phyloP scores from a whole-genome alignment of 1,284 basidiomycete genomes.

The Vanrija humicola region DNA sequence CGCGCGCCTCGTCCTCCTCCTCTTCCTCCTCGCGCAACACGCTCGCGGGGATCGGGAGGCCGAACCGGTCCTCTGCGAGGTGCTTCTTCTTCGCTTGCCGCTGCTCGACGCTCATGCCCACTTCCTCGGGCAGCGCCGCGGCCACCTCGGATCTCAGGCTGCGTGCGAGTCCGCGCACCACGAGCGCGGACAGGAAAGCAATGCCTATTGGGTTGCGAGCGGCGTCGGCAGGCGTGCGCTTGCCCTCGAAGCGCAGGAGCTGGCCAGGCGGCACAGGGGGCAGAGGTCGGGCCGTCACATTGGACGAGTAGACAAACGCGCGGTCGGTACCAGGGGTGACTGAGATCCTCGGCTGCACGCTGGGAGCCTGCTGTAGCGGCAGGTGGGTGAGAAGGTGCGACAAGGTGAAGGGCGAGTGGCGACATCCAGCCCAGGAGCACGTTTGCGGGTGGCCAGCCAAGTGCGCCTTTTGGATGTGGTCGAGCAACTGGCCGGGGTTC shows the following conservation, averaged over 20 bases:
- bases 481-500: slow-evolving; percentile 25
- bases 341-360: slow-evolving; percentile 16
- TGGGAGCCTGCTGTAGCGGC: slow-evolving; percentile 15
- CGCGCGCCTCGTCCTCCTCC: slow-evolving; percentile 29
- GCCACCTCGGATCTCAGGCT: slow-evolving; percentile 33
- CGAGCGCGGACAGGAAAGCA: slow-evolving; percentile 39
- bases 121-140: slow-evolving; percentile 13
- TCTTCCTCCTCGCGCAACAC: slow-evolving; percentile 41
- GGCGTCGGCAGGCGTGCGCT: slow-evolving; percentile 26
- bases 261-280: slow-evolving; percentile 25
- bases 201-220: slow-evolving; percentile 33
- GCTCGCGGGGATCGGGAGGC: slow-evolving; percentile 43
- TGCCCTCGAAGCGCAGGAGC: slow-evolving; percentile 23
- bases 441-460: slow-evolving; percentile 11
- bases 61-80: slow-evolving; percentile 40
- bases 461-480: slow-evolving; percentile 31
- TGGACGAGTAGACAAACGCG: slow-evolving; percentile 7
- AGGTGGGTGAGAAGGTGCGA: slow-evolving; percentile 43
- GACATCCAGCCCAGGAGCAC: slow-evolving; percentile 39
- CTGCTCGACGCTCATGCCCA: slow-evolving; percentile 16
- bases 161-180: slow-evolving; percentile 43
- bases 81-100: slow-evolving; percentile 33
- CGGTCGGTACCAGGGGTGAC: slow-evolving; percentile 11
- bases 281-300: slow-evolving; percentile 23
- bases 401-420: slow-evolving; percentile 26